Base-by-base conservation (phyloP, 345 rosid species). In the Eutrema japonicum region DNA sequence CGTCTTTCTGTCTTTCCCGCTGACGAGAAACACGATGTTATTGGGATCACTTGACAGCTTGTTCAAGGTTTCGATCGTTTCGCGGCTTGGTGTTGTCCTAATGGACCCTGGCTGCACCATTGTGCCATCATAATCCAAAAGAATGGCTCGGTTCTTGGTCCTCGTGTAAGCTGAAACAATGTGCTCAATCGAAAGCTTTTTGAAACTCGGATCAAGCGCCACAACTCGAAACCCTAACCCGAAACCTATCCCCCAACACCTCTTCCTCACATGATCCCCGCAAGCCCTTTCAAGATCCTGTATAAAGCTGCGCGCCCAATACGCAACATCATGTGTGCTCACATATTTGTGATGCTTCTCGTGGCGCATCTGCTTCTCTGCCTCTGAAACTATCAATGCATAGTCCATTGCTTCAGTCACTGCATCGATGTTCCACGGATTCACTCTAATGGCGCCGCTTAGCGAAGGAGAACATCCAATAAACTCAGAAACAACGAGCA, bases 241-340 rank as follows among this genome's bases (percentile, higher is more conserved):
- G 27, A 94, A 94, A 60, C 98, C 97, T 54, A 94, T 87, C 56
- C 96, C 98, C 95, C 96, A 94, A 80, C 93, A 91, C 74, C 91
- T 83, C 80, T 84, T 88, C 83, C 90, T 85, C 68, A 82, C 67
- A 66, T 91, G 98, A 64, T 94, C 97, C 59, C 82, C 78, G 22
- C 97, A 94, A 33, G 98, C 85, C 67, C 98, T 87, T 64, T 88
- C 95, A 52, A 91, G 94, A 84, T 94, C 98, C 77, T 88, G 98
- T 80, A 91, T 49, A 83, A 94, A 94, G 82, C 98, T 94, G 10
- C 65, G 87, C 0, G 98, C 95, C 98, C 98, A 94, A 68, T 94
- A 94, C 1, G 90, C 95, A 63, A 94, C 97, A 76, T 91, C 97
- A 72, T 91, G 98, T 2, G 97, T 91, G 65, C 95, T 89, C 54